Conservation (phyloP, 129 eudicot species). For the Lonicera japonica region DNA sequence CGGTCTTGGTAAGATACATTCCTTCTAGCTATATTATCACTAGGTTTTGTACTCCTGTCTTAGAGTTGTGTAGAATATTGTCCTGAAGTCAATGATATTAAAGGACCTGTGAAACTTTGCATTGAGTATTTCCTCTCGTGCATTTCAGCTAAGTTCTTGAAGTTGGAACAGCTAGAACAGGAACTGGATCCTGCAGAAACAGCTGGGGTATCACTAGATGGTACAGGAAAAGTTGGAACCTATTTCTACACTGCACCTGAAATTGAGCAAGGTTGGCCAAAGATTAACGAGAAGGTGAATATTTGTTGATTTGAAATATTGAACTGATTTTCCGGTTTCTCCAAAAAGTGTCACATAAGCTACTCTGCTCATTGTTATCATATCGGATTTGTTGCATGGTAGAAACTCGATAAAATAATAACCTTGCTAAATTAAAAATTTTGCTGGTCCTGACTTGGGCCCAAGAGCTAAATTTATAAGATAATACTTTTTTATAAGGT, state of each 20-base stretch:
- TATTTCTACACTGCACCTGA: constrained; percentile 98
- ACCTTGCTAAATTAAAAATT: too few relatives aligned
- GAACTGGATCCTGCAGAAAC: constrained; percentile 67
- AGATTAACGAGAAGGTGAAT: constrained; percentile 80
- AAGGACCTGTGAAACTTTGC: too few relatives aligned
- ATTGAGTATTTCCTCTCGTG: background rate
- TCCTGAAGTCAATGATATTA: too few relatives aligned
- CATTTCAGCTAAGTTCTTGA: constrained; percentile 80
- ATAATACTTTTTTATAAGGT: too few relatives aligned
- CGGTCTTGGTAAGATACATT: constrained; percentile 73
- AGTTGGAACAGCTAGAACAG: constrained; percentile 91
- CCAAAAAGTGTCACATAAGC: too few relatives aligned
- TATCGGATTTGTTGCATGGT: too few relatives aligned
- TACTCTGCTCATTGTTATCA: too few relatives aligned
- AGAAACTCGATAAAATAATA: too few relatives aligned
- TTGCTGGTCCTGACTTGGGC: too few relatives aligned
- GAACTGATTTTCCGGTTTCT: too few relatives aligned
- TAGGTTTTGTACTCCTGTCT: background rate
- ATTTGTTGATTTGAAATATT: background rate
- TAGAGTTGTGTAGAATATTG: background rate
- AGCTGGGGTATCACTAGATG: constrained; percentile 73
- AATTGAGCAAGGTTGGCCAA: constrained; percentile 97
- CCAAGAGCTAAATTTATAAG: too few relatives aligned
- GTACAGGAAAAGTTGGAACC: constrained; percentile 94
- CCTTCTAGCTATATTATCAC: background rate